These are phyloP conservation scores for Aspergillus eucalypticola DNA, from an alignment of 2,329 filamentous ascomycete genomes.

Conservation along the genomic window DNA sequence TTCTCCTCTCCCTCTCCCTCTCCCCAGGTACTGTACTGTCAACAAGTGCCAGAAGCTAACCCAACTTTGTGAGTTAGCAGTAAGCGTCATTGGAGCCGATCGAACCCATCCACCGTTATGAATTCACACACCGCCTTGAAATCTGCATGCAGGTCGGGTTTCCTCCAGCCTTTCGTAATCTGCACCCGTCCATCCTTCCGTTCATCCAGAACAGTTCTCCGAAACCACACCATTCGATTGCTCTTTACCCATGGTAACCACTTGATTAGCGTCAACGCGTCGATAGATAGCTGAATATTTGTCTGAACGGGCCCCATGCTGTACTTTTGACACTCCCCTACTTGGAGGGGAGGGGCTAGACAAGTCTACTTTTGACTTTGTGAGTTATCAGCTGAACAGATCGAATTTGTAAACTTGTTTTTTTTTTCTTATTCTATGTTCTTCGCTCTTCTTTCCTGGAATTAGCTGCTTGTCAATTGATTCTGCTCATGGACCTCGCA, in stretches of 20 bases:
- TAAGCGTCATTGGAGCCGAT: constrained; percentile 7
- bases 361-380: not conserved
- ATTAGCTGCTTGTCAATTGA: not conserved
- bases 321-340: not conserved
- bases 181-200: constrained; percentile 17
- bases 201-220: constrained; percentile 4
- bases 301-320: not conserved
- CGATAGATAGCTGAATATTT: not conserved
- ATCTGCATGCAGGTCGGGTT: constrained; percentile 15
- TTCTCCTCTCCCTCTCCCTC: too few species aligned
- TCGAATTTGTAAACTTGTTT: constrained; percentile 11
- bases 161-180: constrained; percentile 5
- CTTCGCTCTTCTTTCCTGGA: not conserved
- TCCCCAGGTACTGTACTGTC: too few species aligned
- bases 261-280: not conserved
- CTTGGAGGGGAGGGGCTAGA: not conserved
- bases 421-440: not conserved
- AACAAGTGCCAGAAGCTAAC: not conserved
- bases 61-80: not conserved
- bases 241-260: not conserved
- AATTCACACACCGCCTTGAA: constrained; percentile 21
- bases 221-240: not conserved
- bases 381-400: constrained; percentile 26
- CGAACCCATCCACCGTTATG: constrained; percentile 4
- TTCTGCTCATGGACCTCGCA: not conserved